phyloP scores from a whole-genome alignment of 805 yeast genomes.

The Candida chauliodis region DNA sequence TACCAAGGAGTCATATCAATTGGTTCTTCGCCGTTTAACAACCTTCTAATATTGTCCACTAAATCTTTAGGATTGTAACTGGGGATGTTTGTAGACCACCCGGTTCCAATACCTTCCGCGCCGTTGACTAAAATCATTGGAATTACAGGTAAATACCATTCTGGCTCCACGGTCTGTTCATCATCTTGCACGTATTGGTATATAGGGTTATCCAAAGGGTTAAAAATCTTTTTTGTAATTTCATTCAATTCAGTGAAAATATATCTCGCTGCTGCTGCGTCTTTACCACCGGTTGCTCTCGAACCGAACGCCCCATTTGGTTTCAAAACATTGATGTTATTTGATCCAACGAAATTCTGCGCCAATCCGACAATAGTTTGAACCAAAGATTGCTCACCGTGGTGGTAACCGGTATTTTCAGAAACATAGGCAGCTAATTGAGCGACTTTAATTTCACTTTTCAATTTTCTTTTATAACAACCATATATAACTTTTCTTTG shows the following conservation, averaged over 20 bases:
- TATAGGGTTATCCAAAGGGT: slow-evolving; percentile 75
- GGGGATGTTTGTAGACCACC: slow-evolving; percentile 95
- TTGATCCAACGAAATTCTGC: slow-evolving; percentile 90
- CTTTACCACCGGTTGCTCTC: slow-evolving; percentile 95
- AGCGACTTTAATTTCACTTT: slow-evolving; percentile 79
- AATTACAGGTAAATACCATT: slow-evolving; percentile 89
- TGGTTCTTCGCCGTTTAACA: slow-evolving; percentile 71
- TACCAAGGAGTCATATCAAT: slow-evolving; percentile 88
- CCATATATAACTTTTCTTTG: slow-evolving; percentile 92
- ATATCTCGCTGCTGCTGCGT: slow-evolving; percentile 97
- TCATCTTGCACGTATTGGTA: slow-evolving; percentile 84
- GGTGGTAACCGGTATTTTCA: slow-evolving; percentile 90
- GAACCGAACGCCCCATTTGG: slow-evolving; percentile 98
- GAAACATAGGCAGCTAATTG: slow-evolving; percentile 87
- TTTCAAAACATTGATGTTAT: slow-evolving; percentile 75
- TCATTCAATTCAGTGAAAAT: slow-evolving; percentile 81
- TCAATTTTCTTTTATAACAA: slow-evolving; percentile 76
- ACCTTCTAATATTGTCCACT: slow-evolving; percentile 63
- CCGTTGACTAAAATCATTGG: slow-evolving; percentile 97
- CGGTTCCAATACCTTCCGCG: slow-evolving; percentile 97
- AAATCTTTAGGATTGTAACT: slow-evolving; percentile 84
- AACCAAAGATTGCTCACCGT: slow-evolving; percentile 84
- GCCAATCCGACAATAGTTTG: slow-evolving; percentile 93
- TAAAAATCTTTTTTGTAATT: slow-evolving; percentile 72
- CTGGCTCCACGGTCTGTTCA: slow-evolving; percentile 91